Evolutionary conservation across 495 filamentous ascomycete species (phyloP).

Genomic region (Trichodelitschia bisporula): DNA sequence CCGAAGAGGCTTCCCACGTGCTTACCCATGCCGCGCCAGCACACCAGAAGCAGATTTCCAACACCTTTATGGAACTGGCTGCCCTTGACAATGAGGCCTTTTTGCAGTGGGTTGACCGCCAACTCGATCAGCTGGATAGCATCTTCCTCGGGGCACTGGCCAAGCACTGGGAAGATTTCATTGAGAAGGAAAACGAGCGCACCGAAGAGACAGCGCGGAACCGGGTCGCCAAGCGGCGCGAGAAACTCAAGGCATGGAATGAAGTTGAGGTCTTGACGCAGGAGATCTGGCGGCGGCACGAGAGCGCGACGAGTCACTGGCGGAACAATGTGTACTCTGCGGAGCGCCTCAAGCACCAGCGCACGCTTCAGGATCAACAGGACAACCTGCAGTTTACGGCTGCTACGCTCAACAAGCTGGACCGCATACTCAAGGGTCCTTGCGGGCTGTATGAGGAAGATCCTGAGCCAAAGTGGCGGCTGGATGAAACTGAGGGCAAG

Average conservation of each 20-base stretch:
- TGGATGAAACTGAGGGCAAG: slow-evolving; percentile 85
- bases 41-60: slow-evolving; percentile 45
- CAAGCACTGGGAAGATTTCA: slow-evolving; percentile 66
- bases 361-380: slow-evolving; percentile 71
- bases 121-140: slow-evolving; percentile 53
- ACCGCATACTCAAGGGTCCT: slow-evolving; percentile 45
- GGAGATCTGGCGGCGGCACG: slow-evolving; percentile 55
- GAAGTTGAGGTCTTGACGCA: slow-evolving; percentile 45
- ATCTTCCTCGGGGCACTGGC: slow-evolving; percentile 59
- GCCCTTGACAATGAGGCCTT: slow-evolving; percentile 75
- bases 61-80: slow-evolving; percentile 60
- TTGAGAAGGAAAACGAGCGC: slow-evolving; percentile 47
- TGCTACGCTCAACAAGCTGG: slow-evolving; percentile 46
- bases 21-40: slow-evolving; percentile 39
- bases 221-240: slow-evolving; percentile 48
- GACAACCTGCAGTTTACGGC: slow-evolving; percentile 57
- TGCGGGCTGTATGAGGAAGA: slow-evolving; percentile 53
- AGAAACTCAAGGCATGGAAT: slow-evolving; percentile 57
- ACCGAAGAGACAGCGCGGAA: slow-evolving; percentile 45
- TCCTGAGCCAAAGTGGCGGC: slow-evolving; percentile 41
- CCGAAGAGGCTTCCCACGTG: slow-evolving; percentile 49
- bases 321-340: slow-evolving; percentile 81
- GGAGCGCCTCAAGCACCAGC: slow-evolving; percentile 74
- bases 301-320: slow-evolving; percentile 69
- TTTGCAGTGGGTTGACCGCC: slow-evolving; percentile 64